Evolutionary conservation across 78 protist species (phyloP).

Genomic region (Capsaspora owczarzaki): DNA sequence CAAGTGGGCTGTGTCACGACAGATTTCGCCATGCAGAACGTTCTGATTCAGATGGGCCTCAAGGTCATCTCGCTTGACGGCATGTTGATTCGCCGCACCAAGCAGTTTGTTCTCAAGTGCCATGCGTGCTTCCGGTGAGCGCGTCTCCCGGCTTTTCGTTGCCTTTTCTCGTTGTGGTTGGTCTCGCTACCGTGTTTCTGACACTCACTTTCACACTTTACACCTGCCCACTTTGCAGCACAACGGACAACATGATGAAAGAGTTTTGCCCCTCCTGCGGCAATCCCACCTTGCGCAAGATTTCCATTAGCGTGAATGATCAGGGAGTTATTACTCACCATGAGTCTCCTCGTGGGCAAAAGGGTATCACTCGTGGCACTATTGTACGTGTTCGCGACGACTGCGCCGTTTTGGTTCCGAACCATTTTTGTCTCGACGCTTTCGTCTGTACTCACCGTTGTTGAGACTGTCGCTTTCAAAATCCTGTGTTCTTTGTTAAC

Average conservation of each 20-base stretch:
- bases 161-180: not conserved
- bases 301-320: conserved; percentile 9
- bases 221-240: conserved; percentile 1
- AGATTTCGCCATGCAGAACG: conserved; percentile 75
- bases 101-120: conserved; percentile 68
- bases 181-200: not conserved
- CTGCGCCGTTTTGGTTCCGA: no score
- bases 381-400: no score
- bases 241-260: conserved; percentile 28
- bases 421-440: no score
- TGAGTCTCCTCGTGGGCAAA: no score
- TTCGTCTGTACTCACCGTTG: no score
- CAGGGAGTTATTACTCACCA: conserved; percentile 30
- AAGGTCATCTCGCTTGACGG: conserved; percentile 59
- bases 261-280: conserved; percentile 62
- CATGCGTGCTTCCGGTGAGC: conserved; percentile 65
- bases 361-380: no score
- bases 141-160: not conserved
- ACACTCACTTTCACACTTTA: not conserved
- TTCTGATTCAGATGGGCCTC: conserved; percentile 67
- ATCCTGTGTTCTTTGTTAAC: no score
- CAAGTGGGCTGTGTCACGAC: conserved; percentile 61
- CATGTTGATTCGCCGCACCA: conserved; percentile 42
- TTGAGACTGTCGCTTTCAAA: no score
- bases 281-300: conserved; percentile 37